Conservation (phyloP, 306 rosid species). For the Quercus parvula region DNA sequence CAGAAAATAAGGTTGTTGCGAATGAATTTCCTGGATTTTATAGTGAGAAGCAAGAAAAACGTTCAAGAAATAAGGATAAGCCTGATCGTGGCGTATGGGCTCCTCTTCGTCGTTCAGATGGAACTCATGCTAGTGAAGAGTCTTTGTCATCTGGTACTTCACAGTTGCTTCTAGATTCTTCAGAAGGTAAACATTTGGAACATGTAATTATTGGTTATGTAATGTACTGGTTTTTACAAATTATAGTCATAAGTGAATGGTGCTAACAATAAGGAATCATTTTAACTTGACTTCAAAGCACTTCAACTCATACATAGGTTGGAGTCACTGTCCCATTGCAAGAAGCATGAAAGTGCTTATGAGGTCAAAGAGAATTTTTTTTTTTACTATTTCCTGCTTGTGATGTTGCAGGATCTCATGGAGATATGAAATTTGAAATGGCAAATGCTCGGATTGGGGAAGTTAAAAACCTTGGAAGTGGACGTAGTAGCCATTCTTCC, state of each 20-base stretch:
- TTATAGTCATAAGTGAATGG: neutral
- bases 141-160: conserved; percentile 33
- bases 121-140: conserved; percentile 36
- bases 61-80: conserved; percentile 49
- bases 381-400: conserved; percentile 5
- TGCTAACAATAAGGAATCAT: neutral
- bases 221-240: neutral
- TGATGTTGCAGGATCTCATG: conserved; percentile 29
- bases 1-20: conserved; percentile 39
- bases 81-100: conserved; percentile 62
- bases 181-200: conserved; percentile 40
- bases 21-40: conserved; percentile 38
- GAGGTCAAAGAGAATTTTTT: neutral
- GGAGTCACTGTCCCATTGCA: neutral
- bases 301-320: neutral
- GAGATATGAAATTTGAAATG: conserved; percentile 30
- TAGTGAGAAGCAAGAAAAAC: conserved; percentile 51
- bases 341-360: neutral
- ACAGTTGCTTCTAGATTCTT: conserved; percentile 27
- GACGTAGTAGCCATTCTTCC: conserved; percentile 39
- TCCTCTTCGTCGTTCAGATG: conserved; percentile 41
- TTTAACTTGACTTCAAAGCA: neutral
- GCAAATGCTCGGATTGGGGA: conserved; percentile 41
- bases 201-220: neutral
- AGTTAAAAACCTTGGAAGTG: conserved; percentile 35